Conservation (phyloP, 208 protist species). For the Borovskyia barvae region DNA sequence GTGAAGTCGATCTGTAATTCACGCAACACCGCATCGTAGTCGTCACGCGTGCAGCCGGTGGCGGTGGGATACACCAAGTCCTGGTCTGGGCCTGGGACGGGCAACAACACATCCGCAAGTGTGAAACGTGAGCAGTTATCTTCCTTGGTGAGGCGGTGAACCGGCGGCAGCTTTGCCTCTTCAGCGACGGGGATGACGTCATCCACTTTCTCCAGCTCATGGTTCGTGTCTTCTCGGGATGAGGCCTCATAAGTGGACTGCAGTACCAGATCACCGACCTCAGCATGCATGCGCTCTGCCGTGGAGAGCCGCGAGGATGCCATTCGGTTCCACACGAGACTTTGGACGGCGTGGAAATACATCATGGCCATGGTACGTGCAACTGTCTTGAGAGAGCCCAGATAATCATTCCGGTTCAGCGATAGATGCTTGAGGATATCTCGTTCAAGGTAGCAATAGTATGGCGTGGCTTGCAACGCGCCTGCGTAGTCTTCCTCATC, state of each 20-base stretch:
- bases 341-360: constrained; percentile 95
- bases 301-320: constrained; percentile 78
- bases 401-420: constrained; percentile 61
- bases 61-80: constrained; percentile 72
- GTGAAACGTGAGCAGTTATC: constrained; percentile 68
- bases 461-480: constrained; percentile 52
- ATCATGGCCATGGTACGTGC: constrained; percentile 87
- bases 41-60: constrained; percentile 33
- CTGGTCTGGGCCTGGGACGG: constrained; percentile 83
- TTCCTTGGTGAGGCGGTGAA: constrained; percentile 47
- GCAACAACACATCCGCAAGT: constrained; percentile 87
- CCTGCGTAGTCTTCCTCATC: constrained; percentile 37
- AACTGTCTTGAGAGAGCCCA: constrained; percentile 65
- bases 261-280: constrained; percentile 87
- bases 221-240: too few species aligned
- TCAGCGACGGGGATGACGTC: background rate
- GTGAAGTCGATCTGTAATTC: constrained; percentile 28
- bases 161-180: constrained; percentile 36
- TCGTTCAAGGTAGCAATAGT: constrained; percentile 82
- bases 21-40: constrained; percentile 46
- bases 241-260: constrained; percentile 33
- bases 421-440: constrained; percentile 81
- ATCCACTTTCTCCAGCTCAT: background rate
- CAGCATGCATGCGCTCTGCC: constrained; percentile 25
- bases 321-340: constrained; percentile 92